Conservation (phyloP, 441 rosid species). For the Rhodomyrtus psidioides region DNA sequence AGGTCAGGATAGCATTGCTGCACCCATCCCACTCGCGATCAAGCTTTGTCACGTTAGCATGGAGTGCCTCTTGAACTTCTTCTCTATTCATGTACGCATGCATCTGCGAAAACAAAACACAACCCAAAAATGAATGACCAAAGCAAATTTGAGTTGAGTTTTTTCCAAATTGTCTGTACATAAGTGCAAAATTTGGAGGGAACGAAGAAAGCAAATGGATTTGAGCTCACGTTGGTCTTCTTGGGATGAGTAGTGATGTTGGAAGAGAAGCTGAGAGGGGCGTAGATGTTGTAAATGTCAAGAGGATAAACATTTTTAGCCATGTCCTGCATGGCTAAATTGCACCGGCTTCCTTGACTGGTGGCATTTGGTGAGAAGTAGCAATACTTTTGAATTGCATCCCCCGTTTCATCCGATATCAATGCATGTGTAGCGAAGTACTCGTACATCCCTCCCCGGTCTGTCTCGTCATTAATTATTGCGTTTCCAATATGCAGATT, state of each 20-base stretch:
- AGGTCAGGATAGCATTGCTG: conserved; percentile 29
- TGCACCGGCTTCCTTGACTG: conserved; percentile 26
- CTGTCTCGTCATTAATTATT: conserved; percentile 64
- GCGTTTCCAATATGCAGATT: conserved; percentile 70
- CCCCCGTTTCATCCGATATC: conserved; percentile 34
- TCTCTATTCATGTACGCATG: conserved; percentile 54
- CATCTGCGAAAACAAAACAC: no score
- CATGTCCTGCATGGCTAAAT: conserved; percentile 16
- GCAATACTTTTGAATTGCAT: conserved; percentile 28
- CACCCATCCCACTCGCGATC: background rate
- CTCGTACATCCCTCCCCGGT: conserved; percentile 55
- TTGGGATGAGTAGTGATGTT: conserved; percentile 41
- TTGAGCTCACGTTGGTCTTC: conserved; percentile 30
- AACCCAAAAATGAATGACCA: no score
- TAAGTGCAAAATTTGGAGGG: background rate
- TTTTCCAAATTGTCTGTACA: background rate
- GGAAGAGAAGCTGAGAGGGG: conserved; percentile 40
- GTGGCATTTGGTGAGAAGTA: conserved; percentile 32
- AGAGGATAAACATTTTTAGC: conserved; percentile 11
- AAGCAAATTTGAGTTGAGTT: background rate
- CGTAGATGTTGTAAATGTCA: conserved; percentile 72
- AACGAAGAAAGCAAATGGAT: background rate
- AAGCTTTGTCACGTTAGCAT: conserved; percentile 74
- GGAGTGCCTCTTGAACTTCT: conserved; percentile 71
- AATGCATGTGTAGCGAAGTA: conserved; percentile 55